These are phyloP conservation scores for Pterocarpus santalinus DNA, from an alignment of 306 rosid genomes.

Conservation along the genomic window DNA sequence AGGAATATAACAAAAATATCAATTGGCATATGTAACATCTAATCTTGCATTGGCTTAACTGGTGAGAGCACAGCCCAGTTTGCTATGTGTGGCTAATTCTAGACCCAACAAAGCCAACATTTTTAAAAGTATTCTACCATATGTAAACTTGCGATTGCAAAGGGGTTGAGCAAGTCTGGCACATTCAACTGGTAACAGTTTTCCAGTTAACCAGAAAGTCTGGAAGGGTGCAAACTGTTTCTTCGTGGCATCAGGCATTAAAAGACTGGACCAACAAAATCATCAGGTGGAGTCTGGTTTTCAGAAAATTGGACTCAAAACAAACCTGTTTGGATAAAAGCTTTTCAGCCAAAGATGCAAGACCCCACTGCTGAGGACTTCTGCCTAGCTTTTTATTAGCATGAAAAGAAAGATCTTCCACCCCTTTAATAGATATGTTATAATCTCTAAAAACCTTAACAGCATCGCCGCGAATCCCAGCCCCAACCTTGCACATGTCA, in stretches of 20 bases:
- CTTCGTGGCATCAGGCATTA: conserved; percentile 22
- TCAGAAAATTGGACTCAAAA: conserved; percentile 33
- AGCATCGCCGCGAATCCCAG: conserved; percentile 75
- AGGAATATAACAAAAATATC: neutral
- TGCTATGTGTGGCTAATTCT: conserved; percentile 15
- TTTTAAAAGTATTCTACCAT: conserved; percentile 11
- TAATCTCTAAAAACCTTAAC: conserved; percentile 78
- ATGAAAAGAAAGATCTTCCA: conserved; percentile 72
- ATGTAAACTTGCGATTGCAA: neutral
- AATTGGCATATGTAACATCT: neutral
- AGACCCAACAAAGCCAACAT: conserved; percentile 12
- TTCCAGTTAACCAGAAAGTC: conserved; percentile 24
- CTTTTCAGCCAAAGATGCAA: conserved; percentile 73
- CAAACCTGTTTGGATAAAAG: conserved; percentile 79
- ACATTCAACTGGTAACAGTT: conserved; percentile 20
- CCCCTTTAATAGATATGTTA: conserved; percentile 67
- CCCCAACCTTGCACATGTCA: conserved; percentile 74
- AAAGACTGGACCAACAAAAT: neutral
- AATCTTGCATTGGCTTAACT: neutral
- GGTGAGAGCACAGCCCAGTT: neutral
- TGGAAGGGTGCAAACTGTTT: conserved; percentile 21
- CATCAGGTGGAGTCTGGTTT: conserved; percentile 14
- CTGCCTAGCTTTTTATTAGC: conserved; percentile 81
- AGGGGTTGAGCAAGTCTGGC: conserved; percentile 1
- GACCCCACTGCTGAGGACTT: conserved; percentile 65